These are phyloP conservation scores for Fraxinus platypoda DNA, from an alignment of 305 asterid genomes.

Conservation along the genomic window DNA sequence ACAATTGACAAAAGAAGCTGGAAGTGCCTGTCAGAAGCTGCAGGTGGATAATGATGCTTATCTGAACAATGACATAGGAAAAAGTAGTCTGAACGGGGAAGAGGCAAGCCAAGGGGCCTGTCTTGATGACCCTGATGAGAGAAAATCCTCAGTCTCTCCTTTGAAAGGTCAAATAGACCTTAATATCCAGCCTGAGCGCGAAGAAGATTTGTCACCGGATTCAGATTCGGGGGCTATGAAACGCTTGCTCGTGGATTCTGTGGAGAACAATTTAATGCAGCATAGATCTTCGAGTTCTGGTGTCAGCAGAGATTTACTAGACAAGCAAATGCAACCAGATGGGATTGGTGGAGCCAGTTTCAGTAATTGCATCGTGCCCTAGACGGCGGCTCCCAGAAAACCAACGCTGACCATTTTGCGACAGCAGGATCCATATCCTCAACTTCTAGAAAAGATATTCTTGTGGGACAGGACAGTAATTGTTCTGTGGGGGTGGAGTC, in stretches of 20 bases:
- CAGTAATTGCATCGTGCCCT: conserved; percentile 20
- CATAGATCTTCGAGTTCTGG: conserved; percentile 29
- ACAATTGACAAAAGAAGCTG: conserved; percentile 33
- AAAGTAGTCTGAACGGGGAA: conserved; percentile 34
- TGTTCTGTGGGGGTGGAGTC: conserved; percentile 24
- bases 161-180: conserved; percentile 81
- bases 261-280: conserved; percentile 37
- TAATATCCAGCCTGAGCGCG: conserved; percentile 83
- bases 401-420: conserved; percentile 15
- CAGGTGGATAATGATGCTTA: conserved; percentile 13
- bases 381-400: conserved; percentile 18
- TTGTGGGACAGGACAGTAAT: neutral
- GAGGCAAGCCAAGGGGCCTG: conserved; percentile 32
- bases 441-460: neutral
- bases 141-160: conserved; percentile 34
- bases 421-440: neutral
- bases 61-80: conserved; percentile 15
- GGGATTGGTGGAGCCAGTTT: conserved; percentile 28
- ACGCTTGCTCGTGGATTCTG: conserved; percentile 20
- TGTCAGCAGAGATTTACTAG: conserved; percentile 29
- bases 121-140: conserved; percentile 29
- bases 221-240: conserved; percentile 38
- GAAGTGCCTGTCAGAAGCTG: conserved; percentile 22
- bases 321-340: conserved; percentile 31
- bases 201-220: conserved; percentile 59